These are phyloP conservation scores for Psilocybe subaeruginosa DNA, from an alignment of 768 basidiomycete genomes.

Conservation along the genomic window DNA sequence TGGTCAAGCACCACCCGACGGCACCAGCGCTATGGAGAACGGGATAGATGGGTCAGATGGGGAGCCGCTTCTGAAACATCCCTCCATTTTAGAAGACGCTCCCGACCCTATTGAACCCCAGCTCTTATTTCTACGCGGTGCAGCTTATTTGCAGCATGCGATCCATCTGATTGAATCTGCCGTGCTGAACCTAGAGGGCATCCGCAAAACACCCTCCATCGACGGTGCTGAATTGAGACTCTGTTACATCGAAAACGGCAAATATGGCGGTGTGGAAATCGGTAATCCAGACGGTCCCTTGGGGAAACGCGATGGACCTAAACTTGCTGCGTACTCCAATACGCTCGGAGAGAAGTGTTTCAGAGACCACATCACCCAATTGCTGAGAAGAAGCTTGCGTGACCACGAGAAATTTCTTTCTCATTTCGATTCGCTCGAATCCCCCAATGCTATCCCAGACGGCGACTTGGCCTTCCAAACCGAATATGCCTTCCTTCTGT, in stretches of 20 bases:
- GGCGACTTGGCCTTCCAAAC: constrained; percentile 55
- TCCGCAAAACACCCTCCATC: constrained; percentile 56
- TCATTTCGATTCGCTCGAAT: constrained; percentile 79
- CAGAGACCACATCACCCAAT: constrained; percentile 58
- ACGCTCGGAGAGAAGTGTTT: constrained; percentile 58
- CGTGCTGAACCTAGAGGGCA: constrained; percentile 70
- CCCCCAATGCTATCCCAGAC: constrained; percentile 31
- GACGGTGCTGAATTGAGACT: constrained; percentile 80
- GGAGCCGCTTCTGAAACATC: constrained; percentile 61
- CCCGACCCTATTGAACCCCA: constrained; percentile 90
- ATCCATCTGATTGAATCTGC: constrained; percentile 74
- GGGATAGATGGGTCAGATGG: constrained; percentile 51
- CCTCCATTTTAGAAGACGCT: constrained; percentile 74
- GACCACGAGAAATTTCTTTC: constrained; percentile 86
- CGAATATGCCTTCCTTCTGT: constrained; percentile 70
- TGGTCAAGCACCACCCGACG: constrained; percentile 70
- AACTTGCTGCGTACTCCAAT: constrained; percentile 64
- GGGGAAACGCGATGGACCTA: constrained; percentile 58
- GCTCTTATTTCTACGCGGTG: constrained; percentile 80
- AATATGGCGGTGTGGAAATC: constrained; percentile 86
- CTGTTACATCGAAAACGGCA: constrained; percentile 74
- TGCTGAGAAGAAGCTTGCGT: constrained; percentile 76
- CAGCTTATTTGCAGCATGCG: constrained; percentile 82
- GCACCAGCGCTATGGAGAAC: constrained; percentile 58
- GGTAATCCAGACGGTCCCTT: constrained; percentile 82